These are phyloP conservation scores for Coriaria nepalensis DNA, from an alignment of 306 rosid species.

Conservation along the genomic window DNA sequence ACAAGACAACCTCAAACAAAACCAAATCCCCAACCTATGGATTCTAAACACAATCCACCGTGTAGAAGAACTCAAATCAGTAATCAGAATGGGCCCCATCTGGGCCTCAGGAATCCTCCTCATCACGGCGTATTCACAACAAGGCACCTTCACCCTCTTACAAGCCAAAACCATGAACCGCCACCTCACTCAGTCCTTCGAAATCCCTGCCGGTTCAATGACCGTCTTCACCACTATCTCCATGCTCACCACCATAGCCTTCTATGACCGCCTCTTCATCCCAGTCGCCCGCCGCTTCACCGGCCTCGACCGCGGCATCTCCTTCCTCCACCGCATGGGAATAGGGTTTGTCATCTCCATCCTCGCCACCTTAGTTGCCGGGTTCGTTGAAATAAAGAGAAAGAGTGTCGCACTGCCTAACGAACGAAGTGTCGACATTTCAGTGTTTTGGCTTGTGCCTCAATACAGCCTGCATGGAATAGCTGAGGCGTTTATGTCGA, in stretches of 20 bases:
- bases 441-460: constrained; percentile 78
- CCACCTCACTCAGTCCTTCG: constrained; percentile 39
- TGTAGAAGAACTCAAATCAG: constrained; percentile 71
- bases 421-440: constrained; percentile 34
- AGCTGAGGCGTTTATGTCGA: constrained; percentile 94
- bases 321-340: constrained; percentile 74
- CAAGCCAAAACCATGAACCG: constrained; percentile 89
- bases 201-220: constrained; percentile 95
- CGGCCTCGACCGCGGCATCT: constrained; percentile 77
- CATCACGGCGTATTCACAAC: constrained; percentile 86
- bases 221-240: constrained; percentile 43
- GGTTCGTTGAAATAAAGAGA: constrained; percentile 57
- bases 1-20: constrained; percentile 29
- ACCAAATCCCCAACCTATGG: constrained; percentile 63
- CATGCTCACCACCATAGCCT: constrained; percentile 61
- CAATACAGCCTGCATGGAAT: constrained; percentile 84
- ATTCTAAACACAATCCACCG: constrained; percentile 67
- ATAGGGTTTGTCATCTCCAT: constrained; percentile 66
- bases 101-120: constrained; percentile 91
- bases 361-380: constrained; percentile 62
- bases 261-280: constrained; percentile 61
- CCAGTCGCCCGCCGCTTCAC: constrained; percentile 50
- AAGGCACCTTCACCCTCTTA: constrained; percentile 62
- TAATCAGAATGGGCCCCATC: constrained; percentile 87
- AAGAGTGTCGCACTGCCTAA: constrained; percentile 37